phyloP scores from a whole-genome alignment of 2,329 filamentous ascomycete species.

The Pseudogymnoascus sp. region DNA sequence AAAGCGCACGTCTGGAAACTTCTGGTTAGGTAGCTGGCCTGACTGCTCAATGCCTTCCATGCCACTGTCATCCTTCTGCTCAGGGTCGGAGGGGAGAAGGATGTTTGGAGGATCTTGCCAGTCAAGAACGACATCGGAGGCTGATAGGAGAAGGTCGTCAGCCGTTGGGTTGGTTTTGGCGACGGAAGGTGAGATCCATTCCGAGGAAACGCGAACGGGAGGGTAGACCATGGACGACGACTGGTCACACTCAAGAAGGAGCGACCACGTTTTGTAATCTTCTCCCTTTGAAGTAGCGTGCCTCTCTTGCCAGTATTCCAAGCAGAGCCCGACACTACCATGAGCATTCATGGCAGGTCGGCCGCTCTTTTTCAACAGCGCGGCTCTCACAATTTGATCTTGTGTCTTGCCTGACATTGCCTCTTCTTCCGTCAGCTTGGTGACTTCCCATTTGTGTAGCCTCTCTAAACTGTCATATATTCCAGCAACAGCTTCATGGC shows the following conservation, averaged over 20 bases:
- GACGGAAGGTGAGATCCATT: slow-evolving; percentile 66
- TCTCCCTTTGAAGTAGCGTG: slow-evolving; percentile 39
- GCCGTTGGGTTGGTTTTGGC: slow-evolving; percentile 47
- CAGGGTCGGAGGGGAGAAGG: slow-evolving; percentile 41
- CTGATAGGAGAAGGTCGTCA: slow-evolving; percentile 33
- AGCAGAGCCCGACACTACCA: slow-evolving; percentile 57
- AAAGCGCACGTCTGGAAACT: slow-evolving; percentile 66
- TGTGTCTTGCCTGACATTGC: slow-evolving; percentile 39
- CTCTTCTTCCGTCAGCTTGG: slow-evolving; percentile 45
- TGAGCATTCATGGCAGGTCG: slow-evolving; percentile 63
- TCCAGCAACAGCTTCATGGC: slow-evolving; percentile 69
- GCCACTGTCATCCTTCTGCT: slow-evolving; percentile 41
- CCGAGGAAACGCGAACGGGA: slow-evolving; percentile 62
- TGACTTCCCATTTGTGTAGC: slow-evolving; percentile 65
- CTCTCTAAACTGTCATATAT: slow-evolving; percentile 63
- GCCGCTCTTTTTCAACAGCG: slow-evolving; percentile 62
- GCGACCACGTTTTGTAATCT: slow-evolving; percentile 49
- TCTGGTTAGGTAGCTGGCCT: slow-evolving; percentile 37
- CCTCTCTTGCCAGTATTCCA: slow-evolving; percentile 72
- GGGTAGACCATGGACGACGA: slow-evolving; percentile 41
- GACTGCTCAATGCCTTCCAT: slow-evolving; percentile 48
- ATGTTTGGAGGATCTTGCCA: slow-evolving; percentile 68
- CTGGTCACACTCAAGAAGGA: slow-evolving; percentile 59
- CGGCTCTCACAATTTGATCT: slow-evolving; percentile 26
- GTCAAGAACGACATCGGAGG: slow-evolving; percentile 42